These are phyloP conservation scores for Solanum hybrid DNA, from an alignment of 305 asterid species.

Conservation along the genomic window DNA sequence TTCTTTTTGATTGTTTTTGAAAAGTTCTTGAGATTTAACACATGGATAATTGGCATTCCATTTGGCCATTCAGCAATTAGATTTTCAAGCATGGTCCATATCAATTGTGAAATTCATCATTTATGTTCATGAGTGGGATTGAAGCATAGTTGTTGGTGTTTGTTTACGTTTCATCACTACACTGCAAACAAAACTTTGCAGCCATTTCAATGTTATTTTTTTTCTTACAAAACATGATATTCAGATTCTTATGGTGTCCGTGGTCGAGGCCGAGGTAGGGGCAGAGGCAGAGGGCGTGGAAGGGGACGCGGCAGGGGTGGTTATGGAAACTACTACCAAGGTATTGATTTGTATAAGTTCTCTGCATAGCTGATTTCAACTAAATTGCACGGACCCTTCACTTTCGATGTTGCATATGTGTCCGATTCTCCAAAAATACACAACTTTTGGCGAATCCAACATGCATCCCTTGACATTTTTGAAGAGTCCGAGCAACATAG, in stretches of 20 bases:
- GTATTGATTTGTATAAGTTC: slow-evolving; percentile 14
- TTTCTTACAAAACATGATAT: not conserved
- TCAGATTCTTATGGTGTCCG: slow-evolving; percentile 21
- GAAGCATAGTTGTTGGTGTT: not conserved
- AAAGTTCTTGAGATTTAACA: not conserved
- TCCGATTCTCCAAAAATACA: not conserved
- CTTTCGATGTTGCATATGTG: too few relatives aligned
- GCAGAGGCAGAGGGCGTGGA: slow-evolving; percentile 27
- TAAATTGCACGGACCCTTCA: not conserved
- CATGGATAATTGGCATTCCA: not conserved
- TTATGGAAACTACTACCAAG: slow-evolving; percentile 32
- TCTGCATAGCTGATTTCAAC: not conserved
- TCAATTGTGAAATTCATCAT: not conserved
- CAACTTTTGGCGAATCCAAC: not conserved
- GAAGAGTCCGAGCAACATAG: not conserved
- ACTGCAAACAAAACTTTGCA: not conserved
- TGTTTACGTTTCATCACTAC: not conserved
- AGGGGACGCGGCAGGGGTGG: slow-evolving; percentile 31
- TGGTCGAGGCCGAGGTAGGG: slow-evolving; percentile 25
- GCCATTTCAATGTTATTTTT: not conserved
- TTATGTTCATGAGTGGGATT: not conserved
- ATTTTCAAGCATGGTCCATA: not conserved
- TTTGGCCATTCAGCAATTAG: not conserved
- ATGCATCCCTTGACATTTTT: not conserved
- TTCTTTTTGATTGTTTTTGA: not conserved